phyloP scores from a whole-genome alignment of 2,329 filamentous ascomycete genomes.

The Microsporum ferrugineum region DNA sequence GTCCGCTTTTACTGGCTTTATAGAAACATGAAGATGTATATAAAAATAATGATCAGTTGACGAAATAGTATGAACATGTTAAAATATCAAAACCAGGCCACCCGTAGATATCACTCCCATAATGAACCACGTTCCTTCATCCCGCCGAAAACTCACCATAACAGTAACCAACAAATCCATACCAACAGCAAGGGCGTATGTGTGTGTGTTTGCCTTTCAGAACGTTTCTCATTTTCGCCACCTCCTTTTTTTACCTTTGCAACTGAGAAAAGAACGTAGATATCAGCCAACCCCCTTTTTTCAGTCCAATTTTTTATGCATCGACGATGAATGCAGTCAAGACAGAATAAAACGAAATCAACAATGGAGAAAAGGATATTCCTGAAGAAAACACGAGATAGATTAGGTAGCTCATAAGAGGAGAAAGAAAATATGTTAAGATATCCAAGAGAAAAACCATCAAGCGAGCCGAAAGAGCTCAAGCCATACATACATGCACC shows the following conservation, averaged over 20 bases:
- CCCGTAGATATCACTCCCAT: neutral
- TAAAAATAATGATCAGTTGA: neutral
- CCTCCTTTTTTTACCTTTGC: neutral
- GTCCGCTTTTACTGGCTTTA: no score
- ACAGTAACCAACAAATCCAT: neutral
- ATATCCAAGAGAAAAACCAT: neutral
- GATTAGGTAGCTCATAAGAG: neutral
- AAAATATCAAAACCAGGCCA: neutral
- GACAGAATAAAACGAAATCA: neutral
- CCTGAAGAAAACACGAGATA: neutral
- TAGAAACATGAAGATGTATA: neutral
- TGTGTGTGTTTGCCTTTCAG: neutral
- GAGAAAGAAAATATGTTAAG: neutral
- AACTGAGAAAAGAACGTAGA: neutral
- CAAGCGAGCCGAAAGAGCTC: neutral
- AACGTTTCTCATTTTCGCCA: neutral
- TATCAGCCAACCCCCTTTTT: neutral
- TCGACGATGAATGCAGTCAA: neutral
- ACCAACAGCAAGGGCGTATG: neutral
- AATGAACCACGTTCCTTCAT: neutral
- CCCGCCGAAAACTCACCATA: neutral
- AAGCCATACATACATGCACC: slow-evolving; percentile 1
- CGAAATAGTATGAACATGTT: neutral
- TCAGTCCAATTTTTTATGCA: neutral
- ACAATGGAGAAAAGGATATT: neutral